These are phyloP conservation scores for Cardiospermum halicacabum DNA, from an alignment of 345 rosid genomes.

Conservation along the genomic window DNA sequence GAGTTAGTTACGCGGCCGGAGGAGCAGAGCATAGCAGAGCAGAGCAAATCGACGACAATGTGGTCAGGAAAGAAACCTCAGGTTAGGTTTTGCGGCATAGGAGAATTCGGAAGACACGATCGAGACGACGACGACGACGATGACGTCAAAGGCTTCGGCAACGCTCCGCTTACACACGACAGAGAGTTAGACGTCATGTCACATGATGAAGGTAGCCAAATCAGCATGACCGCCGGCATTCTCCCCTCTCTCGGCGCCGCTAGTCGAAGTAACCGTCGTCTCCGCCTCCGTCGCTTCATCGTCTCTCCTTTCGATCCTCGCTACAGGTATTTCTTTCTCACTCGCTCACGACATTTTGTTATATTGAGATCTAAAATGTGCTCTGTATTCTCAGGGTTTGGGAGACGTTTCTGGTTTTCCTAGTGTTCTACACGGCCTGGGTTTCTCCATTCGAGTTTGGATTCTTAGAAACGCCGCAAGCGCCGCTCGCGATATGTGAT, in stretches of 20 bases:
- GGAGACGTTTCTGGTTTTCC: slow-evolving; percentile 62
- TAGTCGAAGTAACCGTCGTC: slow-evolving; percentile 30
- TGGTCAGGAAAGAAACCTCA: slow-evolving; percentile 3
- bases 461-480: slow-evolving; percentile 41
- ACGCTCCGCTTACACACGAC: neutral
- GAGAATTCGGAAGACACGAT: neutral
- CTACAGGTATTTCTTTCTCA: slow-evolving; percentile 44
- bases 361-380: too few relatives aligned
- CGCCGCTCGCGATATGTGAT: slow-evolving; percentile 44
- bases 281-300: slow-evolving; percentile 45
- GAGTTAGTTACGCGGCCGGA: neutral
- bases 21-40: too few relatives aligned
- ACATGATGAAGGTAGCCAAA: slow-evolving; percentile 44
- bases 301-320: slow-evolving; percentile 63
- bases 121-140: neutral
- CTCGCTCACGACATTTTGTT: too few relatives aligned
- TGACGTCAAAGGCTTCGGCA: neutral
- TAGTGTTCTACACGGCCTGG: slow-evolving; percentile 90
- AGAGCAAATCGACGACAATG: neutral
- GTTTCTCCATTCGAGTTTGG: slow-evolving; percentile 88
- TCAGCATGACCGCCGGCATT: slow-evolving; percentile 53
- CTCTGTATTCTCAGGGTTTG: slow-evolving; percentile 42
- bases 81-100: slow-evolving; percentile 5
- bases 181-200: slow-evolving; percentile 23
- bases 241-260: slow-evolving; percentile 75